phyloP scores from a whole-genome alignment of 805 yeast species.

The Wickerhamomyces bisporus region DNA sequence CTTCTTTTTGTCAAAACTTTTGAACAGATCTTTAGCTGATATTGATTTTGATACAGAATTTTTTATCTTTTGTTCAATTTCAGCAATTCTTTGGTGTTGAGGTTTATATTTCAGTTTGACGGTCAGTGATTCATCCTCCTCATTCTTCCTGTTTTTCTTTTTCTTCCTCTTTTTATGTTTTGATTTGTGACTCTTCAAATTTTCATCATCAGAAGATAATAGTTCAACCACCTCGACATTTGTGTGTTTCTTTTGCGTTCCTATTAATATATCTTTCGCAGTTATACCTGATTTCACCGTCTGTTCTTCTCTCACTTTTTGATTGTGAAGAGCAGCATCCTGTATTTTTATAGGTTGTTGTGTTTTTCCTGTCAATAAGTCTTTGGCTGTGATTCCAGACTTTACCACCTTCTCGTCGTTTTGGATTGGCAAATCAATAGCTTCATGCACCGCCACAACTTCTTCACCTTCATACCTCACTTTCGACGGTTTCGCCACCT shows the following conservation, averaged over 20 bases:
- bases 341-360: too few relatives aligned
- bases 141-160: not conserved
- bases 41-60: conserved; percentile 8
- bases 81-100: conserved; percentile 12
- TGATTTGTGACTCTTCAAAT: not conserved
- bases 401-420: not conserved
- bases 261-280: not conserved
- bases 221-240: conserved; percentile 8
- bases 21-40: conserved; percentile 17
- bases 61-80: conserved; percentile 20
- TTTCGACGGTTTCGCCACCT: conserved; percentile 4
- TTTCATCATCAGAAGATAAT: conserved; percentile 11
- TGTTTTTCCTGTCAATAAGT: conserved; percentile 2
- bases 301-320: conserved; percentile 1
- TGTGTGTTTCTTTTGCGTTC: not conserved
- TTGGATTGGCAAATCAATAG: conserved; percentile 1
- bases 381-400: conserved; percentile 13
- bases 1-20: conserved; percentile 3
- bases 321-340: too few relatives aligned
- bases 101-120: conserved; percentile 18
- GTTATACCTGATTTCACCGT: conserved; percentile 1
- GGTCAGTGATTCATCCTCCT: not conserved
- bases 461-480: not conserved
- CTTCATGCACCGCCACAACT: not conserved
- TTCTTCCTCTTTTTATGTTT: not conserved